Percentiles rank a stretch among this genome's conserved stretches.
phyloP scores from a whole-genome alignment of 78 protist species.

The Blattamonas nauphoetae region DNA sequence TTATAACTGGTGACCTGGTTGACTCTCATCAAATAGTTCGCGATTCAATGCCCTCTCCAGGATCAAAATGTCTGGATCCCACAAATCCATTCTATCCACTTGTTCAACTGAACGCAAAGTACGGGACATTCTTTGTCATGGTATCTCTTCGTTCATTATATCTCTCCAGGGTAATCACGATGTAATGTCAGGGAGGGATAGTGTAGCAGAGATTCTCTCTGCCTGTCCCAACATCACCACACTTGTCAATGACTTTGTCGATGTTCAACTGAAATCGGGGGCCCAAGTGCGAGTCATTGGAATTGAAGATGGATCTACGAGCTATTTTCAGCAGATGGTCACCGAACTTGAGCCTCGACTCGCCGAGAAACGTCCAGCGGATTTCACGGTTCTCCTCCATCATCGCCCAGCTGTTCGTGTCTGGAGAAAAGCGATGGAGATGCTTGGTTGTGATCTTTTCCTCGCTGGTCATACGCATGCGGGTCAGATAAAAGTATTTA shows the following conservation, averaged over 20 bases:
- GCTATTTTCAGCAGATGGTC: neutral
- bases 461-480: too few species aligned
- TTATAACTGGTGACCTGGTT: neutral
- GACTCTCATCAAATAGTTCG: neutral
- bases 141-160: too few species aligned
- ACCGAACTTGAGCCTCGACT: too few species aligned
- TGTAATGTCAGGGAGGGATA: neutral
- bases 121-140: neutral
- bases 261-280: neutral
- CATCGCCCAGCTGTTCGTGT: too few species aligned
- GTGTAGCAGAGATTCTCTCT: neutral
- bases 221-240: neutral
- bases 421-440: too few species aligned
- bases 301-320: neutral
- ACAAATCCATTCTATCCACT: too few species aligned
- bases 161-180: neutral
- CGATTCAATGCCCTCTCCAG: too few species aligned
- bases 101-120: neutral
- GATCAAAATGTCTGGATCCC: too few species aligned
- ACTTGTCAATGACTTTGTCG: neutral
- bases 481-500: too few species aligned
- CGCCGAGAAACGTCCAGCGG: too few species aligned
- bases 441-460: too few species aligned
- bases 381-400: too few species aligned
- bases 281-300: neutral